These are phyloP conservation scores for Eucalyptus pauciflora DNA, from an alignment of 345 rosid species.

Conservation along the genomic window DNA sequence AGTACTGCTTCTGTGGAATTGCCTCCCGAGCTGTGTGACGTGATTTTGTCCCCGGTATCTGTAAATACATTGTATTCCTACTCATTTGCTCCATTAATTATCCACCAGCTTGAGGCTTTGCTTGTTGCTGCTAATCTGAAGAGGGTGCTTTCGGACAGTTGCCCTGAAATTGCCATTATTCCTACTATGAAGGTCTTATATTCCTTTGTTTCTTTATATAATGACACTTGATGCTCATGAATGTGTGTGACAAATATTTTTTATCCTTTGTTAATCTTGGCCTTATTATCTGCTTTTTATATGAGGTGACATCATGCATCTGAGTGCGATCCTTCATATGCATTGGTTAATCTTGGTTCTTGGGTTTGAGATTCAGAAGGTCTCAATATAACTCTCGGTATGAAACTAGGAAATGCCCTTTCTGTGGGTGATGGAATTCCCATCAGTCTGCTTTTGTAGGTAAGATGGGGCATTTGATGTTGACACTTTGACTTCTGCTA, in stretches of 20 bases:
- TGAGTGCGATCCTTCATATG: not conserved
- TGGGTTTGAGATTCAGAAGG: not conserved
- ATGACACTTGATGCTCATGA: not conserved
- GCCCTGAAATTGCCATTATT: slow-evolving; percentile 25
- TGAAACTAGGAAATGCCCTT: not conserved
- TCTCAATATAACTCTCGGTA: not conserved
- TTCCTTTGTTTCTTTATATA: not conserved
- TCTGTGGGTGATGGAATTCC: not conserved
- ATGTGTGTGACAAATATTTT: not conserved
- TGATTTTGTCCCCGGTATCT: slow-evolving; percentile 58
- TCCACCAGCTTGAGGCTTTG: slow-evolving; percentile 73
- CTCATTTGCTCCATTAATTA: slow-evolving; percentile 61
- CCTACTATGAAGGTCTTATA: slow-evolving; percentile 62
- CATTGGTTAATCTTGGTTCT: not conserved
- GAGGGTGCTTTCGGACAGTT: slow-evolving; percentile 30
- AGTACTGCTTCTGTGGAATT: slow-evolving; percentile 39
- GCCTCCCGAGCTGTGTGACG: slow-evolving; percentile 80
- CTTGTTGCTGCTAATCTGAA: slow-evolving; percentile 60
- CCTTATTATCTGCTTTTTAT: not conserved
- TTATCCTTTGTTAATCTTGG: not conserved
- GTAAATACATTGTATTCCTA: slow-evolving; percentile 56
- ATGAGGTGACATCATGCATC: not conserved
- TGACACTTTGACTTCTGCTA: not conserved
- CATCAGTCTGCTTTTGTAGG: not conserved
- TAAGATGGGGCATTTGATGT: not conserved